phyloP scores from a whole-genome alignment of 345 rosid genomes.

The Hibiscus trionum region DNA sequence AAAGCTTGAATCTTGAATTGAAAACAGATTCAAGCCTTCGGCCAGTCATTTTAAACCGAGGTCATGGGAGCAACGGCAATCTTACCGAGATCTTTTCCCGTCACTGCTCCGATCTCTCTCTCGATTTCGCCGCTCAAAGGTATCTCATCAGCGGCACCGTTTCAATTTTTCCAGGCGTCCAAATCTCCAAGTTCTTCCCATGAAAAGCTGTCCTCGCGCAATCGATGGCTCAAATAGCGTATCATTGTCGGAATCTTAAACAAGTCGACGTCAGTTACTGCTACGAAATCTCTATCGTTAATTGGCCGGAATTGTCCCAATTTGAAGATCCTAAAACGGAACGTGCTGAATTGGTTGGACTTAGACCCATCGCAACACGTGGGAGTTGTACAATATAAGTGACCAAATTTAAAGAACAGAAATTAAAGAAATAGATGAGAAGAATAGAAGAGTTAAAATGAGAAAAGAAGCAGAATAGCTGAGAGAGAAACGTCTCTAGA shows the following conservation, averaged over 20 bases:
- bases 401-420: too few relatives aligned
- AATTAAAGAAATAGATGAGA: too few relatives aligned
- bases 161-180: conserved; percentile 23
- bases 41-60: conserved; percentile 24
- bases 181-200: conserved; percentile 51
- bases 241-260: conserved; percentile 40
- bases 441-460: too few relatives aligned
- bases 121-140: conserved; percentile 60
- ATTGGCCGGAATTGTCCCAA: conserved; percentile 65
- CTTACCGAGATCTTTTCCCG: conserved; percentile 53
- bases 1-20: too few relatives aligned
- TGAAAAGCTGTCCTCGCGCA: conserved; percentile 53
- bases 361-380: conserved; percentile 58
- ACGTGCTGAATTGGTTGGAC: conserved; percentile 67
- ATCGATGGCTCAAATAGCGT: conserved; percentile 65
- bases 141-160: conserved; percentile 7
- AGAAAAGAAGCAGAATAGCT: too few relatives aligned
- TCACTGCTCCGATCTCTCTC: conserved; percentile 74
- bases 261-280: conserved; percentile 79
- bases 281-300: conserved; percentile 53
- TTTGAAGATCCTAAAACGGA: conserved; percentile 54
- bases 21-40: neutral
- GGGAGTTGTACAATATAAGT: conserved; percentile 27
- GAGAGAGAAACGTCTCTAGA: too few relatives aligned
- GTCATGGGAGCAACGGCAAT: conserved; percentile 61